Evolutionary conservation across 2,329 filamentous ascomycete genomes (phyloP).

Genomic region (Ophiostoma angusticollis): DNA sequence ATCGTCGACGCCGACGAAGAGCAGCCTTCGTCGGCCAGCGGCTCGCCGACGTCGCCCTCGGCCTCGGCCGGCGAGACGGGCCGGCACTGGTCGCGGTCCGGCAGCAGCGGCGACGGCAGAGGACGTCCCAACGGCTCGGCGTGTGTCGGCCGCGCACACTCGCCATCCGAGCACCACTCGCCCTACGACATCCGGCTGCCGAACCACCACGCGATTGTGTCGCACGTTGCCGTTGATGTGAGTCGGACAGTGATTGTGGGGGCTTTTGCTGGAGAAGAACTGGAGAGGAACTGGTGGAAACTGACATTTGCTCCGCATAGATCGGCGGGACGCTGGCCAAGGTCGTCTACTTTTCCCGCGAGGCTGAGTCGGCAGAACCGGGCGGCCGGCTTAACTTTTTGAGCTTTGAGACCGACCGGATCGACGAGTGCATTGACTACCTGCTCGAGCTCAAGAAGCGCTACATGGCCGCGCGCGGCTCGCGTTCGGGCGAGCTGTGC

Average conservation of each 20-base stretch:
- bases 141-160: slow-evolving; percentile 16
- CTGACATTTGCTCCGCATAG: slow-evolving; percentile 33
- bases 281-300: neutral
- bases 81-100: neutral
- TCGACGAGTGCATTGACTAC: slow-evolving; percentile 87
- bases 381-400: slow-evolving; percentile 90
- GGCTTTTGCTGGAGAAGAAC: too few relatives aligned
- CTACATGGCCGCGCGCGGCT: slow-evolving; percentile 63
- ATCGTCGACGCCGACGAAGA: slow-evolving; percentile 63
- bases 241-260: too few relatives aligned
- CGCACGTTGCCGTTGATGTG: slow-evolving; percentile 94
- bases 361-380: slow-evolving; percentile 63
- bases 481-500: slow-evolving; percentile 58
- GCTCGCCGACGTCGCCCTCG: slow-evolving; percentile 9
- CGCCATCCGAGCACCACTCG: slow-evolving; percentile 42
- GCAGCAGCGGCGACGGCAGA: slow-evolving; percentile 20
- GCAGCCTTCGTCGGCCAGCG: slow-evolving; percentile 22
- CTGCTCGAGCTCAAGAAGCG: slow-evolving; percentile 77
- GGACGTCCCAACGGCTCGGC: too few relatives aligned
- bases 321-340: slow-evolving; percentile 94
- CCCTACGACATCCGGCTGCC: slow-evolving; percentile 91
- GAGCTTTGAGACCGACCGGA: slow-evolving; percentile 89
- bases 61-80: neutral
- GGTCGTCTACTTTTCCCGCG: slow-evolving; percentile 91
- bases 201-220: slow-evolving; percentile 88